phyloP scores from a whole-genome alignment of 2,329 filamentous ascomycete species.

The Cladosporium sp. region DNA sequence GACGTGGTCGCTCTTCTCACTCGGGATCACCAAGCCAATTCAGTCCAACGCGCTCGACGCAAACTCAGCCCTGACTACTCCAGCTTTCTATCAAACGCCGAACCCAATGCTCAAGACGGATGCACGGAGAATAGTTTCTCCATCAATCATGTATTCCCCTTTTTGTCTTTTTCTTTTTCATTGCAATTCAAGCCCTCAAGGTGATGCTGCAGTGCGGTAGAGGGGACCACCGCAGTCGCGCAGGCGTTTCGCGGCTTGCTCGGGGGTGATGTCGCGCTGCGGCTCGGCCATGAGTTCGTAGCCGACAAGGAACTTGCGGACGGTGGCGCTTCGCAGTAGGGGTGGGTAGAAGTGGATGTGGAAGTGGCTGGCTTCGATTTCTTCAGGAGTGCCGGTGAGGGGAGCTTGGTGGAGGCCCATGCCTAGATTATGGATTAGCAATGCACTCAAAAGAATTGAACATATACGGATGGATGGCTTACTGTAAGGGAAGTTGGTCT shows the following conservation, averaged over 20 bases:
- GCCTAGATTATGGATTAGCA: conserved; percentile 49
- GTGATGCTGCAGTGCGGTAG: conserved; percentile 62
- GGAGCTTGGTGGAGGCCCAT: conserved; percentile 97
- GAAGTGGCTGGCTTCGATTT: conserved; percentile 84
- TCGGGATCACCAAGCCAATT: not conserved
- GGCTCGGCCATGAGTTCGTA: conserved; percentile 97
- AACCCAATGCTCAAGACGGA: not conserved
- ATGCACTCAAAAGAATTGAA: not conserved
- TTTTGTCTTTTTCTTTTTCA: not conserved
- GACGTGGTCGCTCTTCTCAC: not conserved
- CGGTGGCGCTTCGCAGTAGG: conserved; percentile 85
- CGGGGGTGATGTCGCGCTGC: conserved; percentile 96
- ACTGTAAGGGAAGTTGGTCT: conserved; percentile 96
- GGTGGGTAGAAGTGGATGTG: conserved; percentile 99
- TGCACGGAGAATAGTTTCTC: not conserved
- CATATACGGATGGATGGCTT: conserved; percentile 35
- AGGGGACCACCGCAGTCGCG: conserved; percentile 76
- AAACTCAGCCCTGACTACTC: not conserved
- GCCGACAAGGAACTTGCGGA: conserved; percentile 94
- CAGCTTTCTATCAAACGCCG: not conserved
- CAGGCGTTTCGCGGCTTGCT: conserved; percentile 83
- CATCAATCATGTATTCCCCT: not conserved
- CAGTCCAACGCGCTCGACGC: not conserved
- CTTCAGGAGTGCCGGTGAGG: conserved; percentile 75
- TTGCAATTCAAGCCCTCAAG: not conserved